phyloP scores from a whole-genome alignment of 768 basidiomycete species.

The Neoboletus brunneissimus region DNA sequence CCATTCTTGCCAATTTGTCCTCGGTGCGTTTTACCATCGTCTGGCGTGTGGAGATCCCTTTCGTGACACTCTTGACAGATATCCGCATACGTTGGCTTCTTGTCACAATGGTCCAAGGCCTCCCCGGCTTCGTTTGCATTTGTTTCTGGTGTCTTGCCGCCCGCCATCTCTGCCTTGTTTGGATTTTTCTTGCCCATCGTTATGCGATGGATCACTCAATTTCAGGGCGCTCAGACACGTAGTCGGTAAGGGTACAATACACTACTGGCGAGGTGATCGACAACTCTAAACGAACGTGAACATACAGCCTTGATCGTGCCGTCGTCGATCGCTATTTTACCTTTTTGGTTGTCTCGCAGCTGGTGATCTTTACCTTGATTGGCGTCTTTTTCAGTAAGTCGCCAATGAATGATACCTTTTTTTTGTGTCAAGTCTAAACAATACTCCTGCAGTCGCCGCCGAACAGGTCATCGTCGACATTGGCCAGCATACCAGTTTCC shows the following conservation, averaged over 20 bases:
- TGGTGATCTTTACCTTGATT: slow-evolving; percentile 91
- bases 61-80: slow-evolving; percentile 14
- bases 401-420: not conserved
- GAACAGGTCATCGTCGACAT: slow-evolving; percentile 48
- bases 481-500: slow-evolving; percentile 44
- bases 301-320: slow-evolving; percentile 78
- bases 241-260: slow-evolving; percentile 24
- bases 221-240: slow-evolving; percentile 52
- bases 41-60: not conserved
- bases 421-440: not conserved
- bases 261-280: not conserved
- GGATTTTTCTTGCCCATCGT: slow-evolving; percentile 88
- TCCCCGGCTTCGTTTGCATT: slow-evolving; percentile 74
- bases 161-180: slow-evolving; percentile 83
- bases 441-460: slow-evolving; percentile 24
- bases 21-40: slow-evolving; percentile 46
- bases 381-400: slow-evolving; percentile 84
- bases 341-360: slow-evolving; percentile 90
- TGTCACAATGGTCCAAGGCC: slow-evolving; percentile 63
- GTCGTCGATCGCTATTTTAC: slow-evolving; percentile 91
- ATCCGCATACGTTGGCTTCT: slow-evolving; percentile 68
- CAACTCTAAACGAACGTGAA: not conserved
- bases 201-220: slow-evolving; percentile 79
- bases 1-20: slow-evolving; percentile 86
- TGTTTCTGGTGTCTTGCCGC: slow-evolving; percentile 90